Conservation (phyloP, 129 eudicot genomes). For the Solidago caesia region DNA sequence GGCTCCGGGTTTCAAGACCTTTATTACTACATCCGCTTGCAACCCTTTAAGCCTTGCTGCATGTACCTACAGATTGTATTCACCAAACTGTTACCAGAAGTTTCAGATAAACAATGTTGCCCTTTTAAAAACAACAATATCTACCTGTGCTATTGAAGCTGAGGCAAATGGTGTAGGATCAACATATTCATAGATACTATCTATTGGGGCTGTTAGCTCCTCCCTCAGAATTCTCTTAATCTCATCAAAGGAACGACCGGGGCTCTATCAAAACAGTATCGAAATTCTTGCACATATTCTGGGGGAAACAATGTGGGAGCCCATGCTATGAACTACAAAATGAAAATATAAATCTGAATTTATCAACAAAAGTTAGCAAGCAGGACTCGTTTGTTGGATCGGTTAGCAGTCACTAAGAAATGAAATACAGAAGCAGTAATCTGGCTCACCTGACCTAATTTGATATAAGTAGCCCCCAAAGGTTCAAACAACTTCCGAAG, state of each 20-base stretch:
- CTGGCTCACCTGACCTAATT: slow-evolving; percentile 84
- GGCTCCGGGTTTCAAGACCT: slow-evolving; percentile 92
- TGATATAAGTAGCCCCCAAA: slow-evolving; percentile 91
- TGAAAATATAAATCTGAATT: background rate
- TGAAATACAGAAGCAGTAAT: background rate
- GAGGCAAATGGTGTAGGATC: slow-evolving; percentile 97
- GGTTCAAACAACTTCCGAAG: slow-evolving; percentile 90
- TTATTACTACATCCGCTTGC: slow-evolving; percentile 86
- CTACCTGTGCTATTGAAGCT: slow-evolving; percentile 97
- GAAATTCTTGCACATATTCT: slow-evolving; percentile 92
- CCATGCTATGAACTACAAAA: slow-evolving; percentile 83
- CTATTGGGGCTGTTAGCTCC: slow-evolving; percentile 75
- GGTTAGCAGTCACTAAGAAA: background rate
- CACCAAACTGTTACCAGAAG: slow-evolving; percentile 9
- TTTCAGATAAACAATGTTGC: background rate
- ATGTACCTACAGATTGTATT: slow-evolving; percentile 65
- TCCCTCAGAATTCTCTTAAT: slow-evolving; percentile 70
- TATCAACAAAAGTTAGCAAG: background rate
- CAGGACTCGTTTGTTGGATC: too few relatives aligned
- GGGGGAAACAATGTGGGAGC: slow-evolving; percentile 94
- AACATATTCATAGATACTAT: slow-evolving; percentile 73
- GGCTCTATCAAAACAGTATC: slow-evolving; percentile 89
- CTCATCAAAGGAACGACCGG: slow-evolving; percentile 83
- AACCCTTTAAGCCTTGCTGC: slow-evolving; percentile 90
- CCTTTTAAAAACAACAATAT: background rate